Base-by-base conservation (phyloP, 352 stramenopile species). In the Pythium insidiosum region DNA sequence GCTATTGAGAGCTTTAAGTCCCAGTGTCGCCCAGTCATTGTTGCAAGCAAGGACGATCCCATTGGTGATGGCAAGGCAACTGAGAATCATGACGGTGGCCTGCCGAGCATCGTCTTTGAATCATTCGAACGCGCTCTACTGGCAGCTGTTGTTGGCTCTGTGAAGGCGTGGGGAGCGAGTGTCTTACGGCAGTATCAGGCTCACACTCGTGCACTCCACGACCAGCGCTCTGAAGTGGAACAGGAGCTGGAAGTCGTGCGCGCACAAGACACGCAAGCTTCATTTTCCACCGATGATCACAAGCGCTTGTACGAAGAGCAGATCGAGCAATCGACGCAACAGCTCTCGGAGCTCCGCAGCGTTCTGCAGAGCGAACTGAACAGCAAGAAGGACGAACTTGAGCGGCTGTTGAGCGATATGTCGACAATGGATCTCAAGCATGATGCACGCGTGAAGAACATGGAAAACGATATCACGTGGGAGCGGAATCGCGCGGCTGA, bases 391-490 rank as follows among this genome's bases (percentile, higher is more conserved):
- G 50, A 40, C 13, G 65, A 78, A 37, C 50, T 83, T 0, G 63
- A 78, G 19, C 53, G 63, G 4, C 45, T 81, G 18, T 56, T 35
- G 22, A 67, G 24, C 16, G 69, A 78, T 13, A 59, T 80, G 43
- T 42, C 50, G n/a, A 77, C 67, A 23, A 77, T 81, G 62, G 61
- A 66, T n/a, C 33, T 68, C 38, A 84, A 83, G 55, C 71, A 87
- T 31, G 59, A 79, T 1, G 48, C 66, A 10, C 68, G 67, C 15
- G 35, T 87, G n/a, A 55, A 53, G 20, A 79, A 68, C 18, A 56
- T 58, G n/a, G 65, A 78, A 41, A 73, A 43, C 20, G 68, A 87
- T 26, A 58, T 87, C 1, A 55, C 54, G 38, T 82, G 69, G 62
- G 61, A 63, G 42, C 73, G 73, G 28, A 73, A 42, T 46, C 68